These are phyloP conservation scores for Cyclotella distinguenda DNA, from an alignment of 108 stramenopile genomes.

Conservation along the genomic window DNA sequence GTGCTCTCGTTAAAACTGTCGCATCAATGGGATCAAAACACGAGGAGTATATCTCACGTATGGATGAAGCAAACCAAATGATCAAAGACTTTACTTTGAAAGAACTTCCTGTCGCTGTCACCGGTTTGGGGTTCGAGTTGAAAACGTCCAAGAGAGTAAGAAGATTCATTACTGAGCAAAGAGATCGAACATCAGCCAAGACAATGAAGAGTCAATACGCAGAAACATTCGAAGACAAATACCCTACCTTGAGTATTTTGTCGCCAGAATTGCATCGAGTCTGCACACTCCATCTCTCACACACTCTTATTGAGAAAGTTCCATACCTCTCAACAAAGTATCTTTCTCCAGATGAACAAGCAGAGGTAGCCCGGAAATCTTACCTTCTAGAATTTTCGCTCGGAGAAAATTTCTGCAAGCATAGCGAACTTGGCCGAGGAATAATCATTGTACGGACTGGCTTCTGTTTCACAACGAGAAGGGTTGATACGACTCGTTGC, in stretches of 20 bases:
- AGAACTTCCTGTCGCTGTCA: constrained; percentile 23
- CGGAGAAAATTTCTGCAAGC: constrained; percentile 28
- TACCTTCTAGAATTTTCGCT: constrained; percentile 38
- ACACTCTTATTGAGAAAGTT: constrained; percentile 31
- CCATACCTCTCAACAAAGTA: constrained; percentile 54
- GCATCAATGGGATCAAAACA: neutral
- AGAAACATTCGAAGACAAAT: constrained; percentile 22
- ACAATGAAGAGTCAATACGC: constrained; percentile 5
- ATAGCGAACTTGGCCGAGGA: constrained; percentile 38
- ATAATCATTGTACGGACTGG: constrained; percentile 30
- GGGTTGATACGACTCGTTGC: neutral
- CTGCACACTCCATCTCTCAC: constrained; percentile 28
- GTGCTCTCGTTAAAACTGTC: constrained; percentile 35
- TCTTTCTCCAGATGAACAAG: constrained; percentile 38
- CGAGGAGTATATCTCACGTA: constrained; percentile 6
- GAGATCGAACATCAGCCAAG: constrained; percentile 14
- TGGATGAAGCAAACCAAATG: constrained; percentile 42
- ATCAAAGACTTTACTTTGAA: constrained; percentile 19
- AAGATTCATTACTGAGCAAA: constrained; percentile 34
- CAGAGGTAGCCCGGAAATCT: constrained; percentile 28
- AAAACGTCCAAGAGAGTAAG: constrained; percentile 27
- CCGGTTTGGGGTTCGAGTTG: neutral
- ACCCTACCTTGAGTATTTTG: constrained; percentile 31
- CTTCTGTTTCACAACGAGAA: constrained; percentile 18
- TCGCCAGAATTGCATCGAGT: constrained; percentile 33